Conservation (phyloP, 1,284 basidiomycete genomes). For the Schizophyllum commune region DNA sequence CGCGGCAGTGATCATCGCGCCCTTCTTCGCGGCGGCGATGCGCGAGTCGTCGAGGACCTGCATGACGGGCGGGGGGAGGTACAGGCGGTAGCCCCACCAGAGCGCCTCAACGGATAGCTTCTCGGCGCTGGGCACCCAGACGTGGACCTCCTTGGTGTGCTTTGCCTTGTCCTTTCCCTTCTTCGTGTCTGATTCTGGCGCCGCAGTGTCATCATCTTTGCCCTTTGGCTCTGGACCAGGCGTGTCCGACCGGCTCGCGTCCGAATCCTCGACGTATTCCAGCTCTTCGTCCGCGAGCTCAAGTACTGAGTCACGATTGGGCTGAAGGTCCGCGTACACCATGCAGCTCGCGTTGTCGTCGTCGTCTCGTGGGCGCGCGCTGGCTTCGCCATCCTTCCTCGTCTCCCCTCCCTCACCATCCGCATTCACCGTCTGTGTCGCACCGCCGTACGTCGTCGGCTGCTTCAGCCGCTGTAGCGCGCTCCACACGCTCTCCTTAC, state of each 20-base stretch:
- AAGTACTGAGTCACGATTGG: slow-evolving; percentile 49
- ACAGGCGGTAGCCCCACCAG: slow-evolving; percentile 80
- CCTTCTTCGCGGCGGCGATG: slow-evolving; percentile 61
- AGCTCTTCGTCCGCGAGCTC: slow-evolving; percentile 60
- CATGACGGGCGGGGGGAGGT: slow-evolving; percentile 64
- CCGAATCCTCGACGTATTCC: slow-evolving; percentile 33
- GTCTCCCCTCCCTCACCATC: slow-evolving; percentile 18
- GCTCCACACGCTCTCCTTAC: slow-evolving; percentile 48
- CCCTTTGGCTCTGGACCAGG: slow-evolving; percentile 1
- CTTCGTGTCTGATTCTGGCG: slow-evolving; percentile 4
- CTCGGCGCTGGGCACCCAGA: slow-evolving; percentile 68
- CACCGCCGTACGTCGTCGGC: background rate
- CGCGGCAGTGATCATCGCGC: slow-evolving; percentile 64
- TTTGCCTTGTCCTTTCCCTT: slow-evolving; percentile 10
- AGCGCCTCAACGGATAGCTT: slow-evolving; percentile 62
- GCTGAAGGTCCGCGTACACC: slow-evolving; percentile 65
- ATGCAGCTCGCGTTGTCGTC: slow-evolving; percentile 41
- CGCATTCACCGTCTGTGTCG: background rate
- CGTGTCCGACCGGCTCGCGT: slow-evolving; percentile 18
- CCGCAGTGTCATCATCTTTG: slow-evolving; percentile 6
- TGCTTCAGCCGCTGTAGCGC: slow-evolving; percentile 41
- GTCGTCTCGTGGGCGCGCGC: slow-evolving; percentile 26
- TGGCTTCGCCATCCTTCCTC: slow-evolving; percentile 11
- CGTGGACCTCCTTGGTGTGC: slow-evolving; percentile 26
- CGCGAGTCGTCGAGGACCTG: slow-evolving; percentile 53